Base-by-base conservation (phyloP, 2,329 filamentous ascomycete genomes). In the Pezicula neosporulosa region DNA sequence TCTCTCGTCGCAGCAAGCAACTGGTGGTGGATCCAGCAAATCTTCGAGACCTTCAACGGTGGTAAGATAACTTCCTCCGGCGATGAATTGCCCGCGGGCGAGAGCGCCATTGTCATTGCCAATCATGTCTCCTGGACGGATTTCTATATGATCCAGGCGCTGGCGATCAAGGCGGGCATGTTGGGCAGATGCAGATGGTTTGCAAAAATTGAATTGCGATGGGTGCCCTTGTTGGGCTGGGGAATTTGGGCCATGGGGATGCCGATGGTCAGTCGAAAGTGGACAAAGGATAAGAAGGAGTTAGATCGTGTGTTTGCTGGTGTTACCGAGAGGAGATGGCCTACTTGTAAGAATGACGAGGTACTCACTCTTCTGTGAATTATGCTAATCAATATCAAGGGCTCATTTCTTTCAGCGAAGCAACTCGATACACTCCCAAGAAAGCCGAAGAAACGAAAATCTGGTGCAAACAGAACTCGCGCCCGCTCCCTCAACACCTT, bases 351-450 rank as follows among this genome's bases (percentile, higher is more conserved):
- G 77, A n/a, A 2, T 33, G 13, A 7, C 35, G 19, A 37, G 18
- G 19, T 15, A 12, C 13, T 24, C 8, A 19, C 24, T 16, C 28
- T n/a, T 12, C 8, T 35, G 3, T 19, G 1, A 4, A 3, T 37
- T 13, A 12, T 37, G 42, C 47, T 56, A 30, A 56, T 24, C 18
- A 27, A 41, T 8, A 38, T 24, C 9, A 57, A 84, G 81, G 81
- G 83, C 77, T 85, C 58, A 76, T 86, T 58, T 81, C 80, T 60
- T 85, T 81, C 71, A 82, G 78, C 60, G 82, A 86, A 69, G 78
- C 77, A n/a, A 84, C 81, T 8, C 74, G 82, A 54, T 84, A 75
- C 63, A 83, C 78, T 3, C 68, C 69, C 1, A 61, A 68, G 50
- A 85, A 83, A 64, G 76, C 78, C 56, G 66, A 70, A 42, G 71